These are phyloP conservation scores for Yamadazyma aaseri DNA, from an alignment of 1,139 yeast species.

Conservation along the genomic window DNA sequence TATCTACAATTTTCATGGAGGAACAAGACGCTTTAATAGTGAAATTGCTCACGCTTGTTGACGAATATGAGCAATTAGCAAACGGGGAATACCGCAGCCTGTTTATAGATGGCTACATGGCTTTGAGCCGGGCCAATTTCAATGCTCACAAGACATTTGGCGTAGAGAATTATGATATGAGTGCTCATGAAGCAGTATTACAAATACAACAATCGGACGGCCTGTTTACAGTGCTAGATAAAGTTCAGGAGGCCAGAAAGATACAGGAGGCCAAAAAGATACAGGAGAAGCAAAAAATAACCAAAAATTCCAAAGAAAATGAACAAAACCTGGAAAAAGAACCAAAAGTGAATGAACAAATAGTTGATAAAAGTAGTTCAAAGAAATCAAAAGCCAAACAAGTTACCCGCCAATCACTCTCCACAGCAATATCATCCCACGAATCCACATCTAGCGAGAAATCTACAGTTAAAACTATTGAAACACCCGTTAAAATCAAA, in stretches of 20 bases:
- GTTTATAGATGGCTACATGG: constrained; percentile 32
- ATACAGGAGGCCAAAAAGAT: constrained; percentile 4
- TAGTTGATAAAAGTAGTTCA: not conserved
- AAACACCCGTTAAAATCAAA: constrained; percentile 5
- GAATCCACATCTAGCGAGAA: not conserved
- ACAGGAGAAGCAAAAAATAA: constrained; percentile 4
- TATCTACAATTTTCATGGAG: not conserved
- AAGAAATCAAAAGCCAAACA: not conserved
- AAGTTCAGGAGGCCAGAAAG: not conserved
- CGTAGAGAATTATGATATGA: constrained; percentile 25
- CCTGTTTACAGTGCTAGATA: constrained; percentile 15
- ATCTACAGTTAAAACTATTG: not conserved
- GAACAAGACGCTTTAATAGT: constrained; percentile 7
- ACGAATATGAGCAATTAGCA: constrained; percentile 28
- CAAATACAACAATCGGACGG: constrained; percentile 5
- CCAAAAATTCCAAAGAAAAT: constrained; percentile 2
- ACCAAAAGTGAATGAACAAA: not conserved
- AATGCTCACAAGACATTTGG: constrained; percentile 24
- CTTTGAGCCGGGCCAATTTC: constrained; percentile 43
- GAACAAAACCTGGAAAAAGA: not conserved
- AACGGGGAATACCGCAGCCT: constrained; percentile 20
- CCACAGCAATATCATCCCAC: not conserved
- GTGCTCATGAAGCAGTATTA: constrained; percentile 25
- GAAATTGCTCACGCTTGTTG: constrained; percentile 24
- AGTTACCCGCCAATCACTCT: not conserved